Evolutionary conservation across 345 rosid species (phyloP).

Genomic region (Theobroma cacao): DNA sequence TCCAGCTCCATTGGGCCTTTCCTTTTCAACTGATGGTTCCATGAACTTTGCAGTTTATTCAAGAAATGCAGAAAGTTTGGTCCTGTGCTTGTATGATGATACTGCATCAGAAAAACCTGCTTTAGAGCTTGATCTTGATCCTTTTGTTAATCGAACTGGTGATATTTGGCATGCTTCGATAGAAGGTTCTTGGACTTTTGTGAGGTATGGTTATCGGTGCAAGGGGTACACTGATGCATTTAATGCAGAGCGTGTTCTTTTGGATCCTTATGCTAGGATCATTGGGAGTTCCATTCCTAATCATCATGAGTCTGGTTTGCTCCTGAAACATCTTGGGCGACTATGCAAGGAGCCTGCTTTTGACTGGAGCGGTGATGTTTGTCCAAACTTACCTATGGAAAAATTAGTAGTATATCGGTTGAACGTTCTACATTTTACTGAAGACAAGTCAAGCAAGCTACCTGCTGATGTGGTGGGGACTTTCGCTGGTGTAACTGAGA

Average conservation of each 20-base stretch:
- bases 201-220: constrained; percentile 65
- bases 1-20: constrained; percentile 79
- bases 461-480: constrained; percentile 61
- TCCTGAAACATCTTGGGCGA: constrained; percentile 47
- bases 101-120: constrained; percentile 52
- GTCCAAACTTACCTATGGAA: constrained; percentile 60
- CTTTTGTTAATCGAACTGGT: constrained; percentile 78
- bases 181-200: constrained; percentile 46
- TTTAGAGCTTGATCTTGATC: constrained; percentile 90
- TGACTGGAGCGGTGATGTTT: constrained; percentile 72
- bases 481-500: constrained; percentile 73
- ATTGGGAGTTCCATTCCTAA: constrained; percentile 32
- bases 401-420: constrained; percentile 65
- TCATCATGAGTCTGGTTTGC: constrained; percentile 25
- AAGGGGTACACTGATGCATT: constrained; percentile 33
- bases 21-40: constrained; percentile 56
- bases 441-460: constrained; percentile 66
- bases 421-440: constrained; percentile 70
- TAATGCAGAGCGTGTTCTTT: constrained; percentile 34
- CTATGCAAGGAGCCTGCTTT: constrained; percentile 55
- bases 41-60: constrained; percentile 78
- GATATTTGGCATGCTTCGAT: constrained; percentile 83
- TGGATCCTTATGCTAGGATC: constrained; percentile 85
- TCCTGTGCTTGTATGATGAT: constrained; percentile 72
- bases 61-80: constrained; percentile 49